phyloP scores from a whole-genome alignment of 805 yeast species.

The Sugiyamaella boreocaroliniensis region DNA sequence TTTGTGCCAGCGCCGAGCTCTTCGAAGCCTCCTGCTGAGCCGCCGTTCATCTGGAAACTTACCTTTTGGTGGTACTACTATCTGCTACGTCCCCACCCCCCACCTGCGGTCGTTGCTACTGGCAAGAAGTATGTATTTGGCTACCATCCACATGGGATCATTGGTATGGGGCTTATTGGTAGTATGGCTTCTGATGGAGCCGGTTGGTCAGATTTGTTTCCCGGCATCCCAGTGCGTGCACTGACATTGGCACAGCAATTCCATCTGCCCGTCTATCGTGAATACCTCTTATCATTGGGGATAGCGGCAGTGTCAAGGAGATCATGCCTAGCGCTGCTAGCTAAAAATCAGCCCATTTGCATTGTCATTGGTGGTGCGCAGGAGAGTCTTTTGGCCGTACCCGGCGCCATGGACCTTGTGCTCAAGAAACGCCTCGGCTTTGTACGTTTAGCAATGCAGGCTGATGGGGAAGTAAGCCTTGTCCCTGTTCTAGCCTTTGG shows the following conservation, averaged over 20 bases:
- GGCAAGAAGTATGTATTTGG: conserved; percentile 70
- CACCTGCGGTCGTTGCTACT: conserved; percentile 34
- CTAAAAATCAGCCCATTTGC: conserved; percentile 66
- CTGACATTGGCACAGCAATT: conserved; percentile 82
- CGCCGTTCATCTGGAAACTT: conserved; percentile 12
- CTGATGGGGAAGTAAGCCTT: conserved; percentile 59
- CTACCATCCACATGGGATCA: conserved; percentile 94
- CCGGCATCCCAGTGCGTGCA: conserved; percentile 74
- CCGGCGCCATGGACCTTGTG: conserved; percentile 58
- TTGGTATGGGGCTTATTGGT: conserved; percentile 86
- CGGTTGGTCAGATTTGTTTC: conserved; percentile 58
- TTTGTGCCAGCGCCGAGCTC: conserved; percentile 5
- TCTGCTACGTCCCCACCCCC: conserved; percentile 32
- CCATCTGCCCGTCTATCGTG: conserved; percentile 79
- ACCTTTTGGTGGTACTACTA: conserved; percentile 21
- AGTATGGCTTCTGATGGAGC: conserved; percentile 79
- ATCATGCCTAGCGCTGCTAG: conserved; percentile 60
- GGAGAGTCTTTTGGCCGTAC: conserved; percentile 66
- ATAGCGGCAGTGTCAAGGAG: conserved; percentile 73
- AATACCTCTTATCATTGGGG: conserved; percentile 74
- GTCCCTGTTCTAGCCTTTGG: conserved; percentile 93
- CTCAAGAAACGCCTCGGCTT: conserved; percentile 79
- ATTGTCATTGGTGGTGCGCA: conserved; percentile 96
- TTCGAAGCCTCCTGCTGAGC: background rate
- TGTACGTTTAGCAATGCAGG: conserved; percentile 73